Evolutionary conservation across 495 filamentous ascomycete species (phyloP).

Genomic region (Hamigera avellanea): DNA sequence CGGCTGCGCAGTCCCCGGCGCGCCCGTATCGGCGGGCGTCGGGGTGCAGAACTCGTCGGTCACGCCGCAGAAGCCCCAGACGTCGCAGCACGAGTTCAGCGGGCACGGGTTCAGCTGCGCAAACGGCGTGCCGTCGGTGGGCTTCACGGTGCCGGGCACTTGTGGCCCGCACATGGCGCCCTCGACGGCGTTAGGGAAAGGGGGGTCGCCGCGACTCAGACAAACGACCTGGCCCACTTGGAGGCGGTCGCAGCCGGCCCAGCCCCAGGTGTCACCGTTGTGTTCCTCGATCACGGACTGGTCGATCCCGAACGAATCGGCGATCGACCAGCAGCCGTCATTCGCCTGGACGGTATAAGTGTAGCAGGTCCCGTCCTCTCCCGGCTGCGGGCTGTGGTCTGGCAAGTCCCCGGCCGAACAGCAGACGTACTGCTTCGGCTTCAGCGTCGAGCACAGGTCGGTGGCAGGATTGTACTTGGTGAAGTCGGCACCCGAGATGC

Average conservation of each 20-base stretch:
- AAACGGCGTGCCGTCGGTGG: conserved; percentile 5
- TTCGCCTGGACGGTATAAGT: conserved; percentile 17
- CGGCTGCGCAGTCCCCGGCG: conserved; percentile 22
- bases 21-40: conserved; percentile 12
- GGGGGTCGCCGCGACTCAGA: conserved; percentile 33
- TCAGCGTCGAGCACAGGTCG: conserved; percentile 23
- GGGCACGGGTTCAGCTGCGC: conserved; percentile 15
- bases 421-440: conserved; percentile 29
- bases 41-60: conserved; percentile 34
- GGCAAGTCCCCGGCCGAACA: conserved; percentile 29
- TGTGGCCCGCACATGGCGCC: conserved; percentile 36
- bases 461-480: conserved; percentile 24
- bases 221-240: conserved; percentile 24
- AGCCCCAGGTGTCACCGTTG: conserved; percentile 36
- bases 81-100: conserved; percentile 19
- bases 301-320: conserved; percentile 16
- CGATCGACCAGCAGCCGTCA: conserved; percentile 20
- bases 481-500: conserved; percentile 25
- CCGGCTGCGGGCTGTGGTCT: conserved; percentile 23
- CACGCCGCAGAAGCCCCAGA: conserved; percentile 38
- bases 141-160: conserved; percentile 18
- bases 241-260: conserved; percentile 30
- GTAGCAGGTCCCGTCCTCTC: conserved; percentile 29
- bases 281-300: conserved; percentile 14
- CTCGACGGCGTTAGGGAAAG: conserved; percentile 26